Base-by-base conservation (phyloP, 495 filamentous ascomycete genomes). In the Cairneyella variabilis region DNA sequence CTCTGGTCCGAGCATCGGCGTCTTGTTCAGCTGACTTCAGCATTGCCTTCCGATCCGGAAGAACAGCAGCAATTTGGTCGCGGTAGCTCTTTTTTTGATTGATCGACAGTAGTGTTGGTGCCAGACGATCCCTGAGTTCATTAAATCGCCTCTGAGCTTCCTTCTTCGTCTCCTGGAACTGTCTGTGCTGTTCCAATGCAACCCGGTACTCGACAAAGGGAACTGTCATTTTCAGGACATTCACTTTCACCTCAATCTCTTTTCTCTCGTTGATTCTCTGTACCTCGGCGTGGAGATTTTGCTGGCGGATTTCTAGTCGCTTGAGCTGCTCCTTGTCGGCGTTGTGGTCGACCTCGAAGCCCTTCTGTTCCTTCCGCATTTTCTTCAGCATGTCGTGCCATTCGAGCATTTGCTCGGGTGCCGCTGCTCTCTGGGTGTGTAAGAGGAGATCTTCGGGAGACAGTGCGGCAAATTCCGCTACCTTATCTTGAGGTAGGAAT, bases 401-500 rank as follows among this genome's bases (percentile, higher is more conserved):
- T n/a, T 82, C 69, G 12, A 88, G 69, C 83, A 96, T 91, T 14
- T 90, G 71, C 22, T 83, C 76, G 0, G 88, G 82, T 3, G 90
- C 93, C 17, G 90, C 91, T 2, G 93, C 93, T 60, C 88, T 78
- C 53, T 93, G 84, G 0, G 93, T 99, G 43, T 91, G 86, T 34
- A 79, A 72, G 2, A 99, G 77, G 16, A 96, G 76, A n/a, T 95
- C 87, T n/a, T 91, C 73, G 0, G 90, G 87, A 6, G 82, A 86
- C 56, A 97, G 76, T 12, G 79, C 86, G 9, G 93, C 89, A 64
- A 99, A 99, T 56, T 96, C 91, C 21, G 89, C 89, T 5, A 99
- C 95, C 61, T 90, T 88, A 64, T 99, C 93, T 66, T 99, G 93
- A 1, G 93, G 93, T 30, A 99, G 76, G 61, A 99, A 99, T 69